Conservation (phyloP, 192 early-diverging fungal genomes). For the Coemansia asiatica region DNA sequence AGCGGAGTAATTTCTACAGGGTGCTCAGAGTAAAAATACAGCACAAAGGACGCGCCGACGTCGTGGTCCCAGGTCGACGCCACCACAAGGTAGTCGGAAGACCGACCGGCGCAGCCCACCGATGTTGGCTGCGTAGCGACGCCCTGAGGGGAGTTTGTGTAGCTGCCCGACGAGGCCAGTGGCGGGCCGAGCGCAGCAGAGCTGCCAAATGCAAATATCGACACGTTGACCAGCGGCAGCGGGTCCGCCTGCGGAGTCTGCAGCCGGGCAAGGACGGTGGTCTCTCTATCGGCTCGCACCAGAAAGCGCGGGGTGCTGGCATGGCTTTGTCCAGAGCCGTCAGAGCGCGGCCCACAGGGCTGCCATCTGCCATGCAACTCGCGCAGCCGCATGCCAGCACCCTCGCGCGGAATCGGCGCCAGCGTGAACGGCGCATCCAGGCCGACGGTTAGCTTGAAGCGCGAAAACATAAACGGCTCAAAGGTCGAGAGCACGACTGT, state of each 20-base stretch:
- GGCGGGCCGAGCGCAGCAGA: constrained; percentile 16
- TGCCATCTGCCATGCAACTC: constrained; percentile 56
- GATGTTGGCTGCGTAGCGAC: constrained; percentile 27
- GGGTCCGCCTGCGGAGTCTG: constrained; percentile 66
- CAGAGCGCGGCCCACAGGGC: constrained; percentile 57
- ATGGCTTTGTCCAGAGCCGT: too few relatives aligned
- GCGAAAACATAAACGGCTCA: constrained; percentile 67
- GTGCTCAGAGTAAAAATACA: constrained; percentile 52
- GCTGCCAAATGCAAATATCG: constrained; percentile 59
- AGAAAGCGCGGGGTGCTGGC: constrained; percentile 69
- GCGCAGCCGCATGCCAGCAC: constrained; percentile 67
- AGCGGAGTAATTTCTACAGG: constrained; percentile 29
- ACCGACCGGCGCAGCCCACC: constrained; percentile 18
- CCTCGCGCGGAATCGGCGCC: constrained; percentile 68
- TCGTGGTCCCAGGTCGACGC: constrained; percentile 44
- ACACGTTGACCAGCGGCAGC: constrained; percentile 68
- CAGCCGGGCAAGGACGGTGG: constrained; percentile 64
- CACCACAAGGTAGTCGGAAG: constrained; percentile 42
- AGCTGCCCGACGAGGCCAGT: constrained; percentile 47
- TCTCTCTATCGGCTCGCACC: constrained; percentile 59
- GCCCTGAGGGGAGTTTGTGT: constrained; percentile 53
- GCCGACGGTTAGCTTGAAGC: constrained; percentile 66
- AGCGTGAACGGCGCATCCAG: constrained; percentile 57
- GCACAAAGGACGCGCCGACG: constrained; percentile 32
- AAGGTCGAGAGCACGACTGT: constrained; percentile 78